These are phyloP conservation scores for Coemansia sp. DNA, from an alignment of 192 early-diverging fungal genomes.

Conservation along the genomic window DNA sequence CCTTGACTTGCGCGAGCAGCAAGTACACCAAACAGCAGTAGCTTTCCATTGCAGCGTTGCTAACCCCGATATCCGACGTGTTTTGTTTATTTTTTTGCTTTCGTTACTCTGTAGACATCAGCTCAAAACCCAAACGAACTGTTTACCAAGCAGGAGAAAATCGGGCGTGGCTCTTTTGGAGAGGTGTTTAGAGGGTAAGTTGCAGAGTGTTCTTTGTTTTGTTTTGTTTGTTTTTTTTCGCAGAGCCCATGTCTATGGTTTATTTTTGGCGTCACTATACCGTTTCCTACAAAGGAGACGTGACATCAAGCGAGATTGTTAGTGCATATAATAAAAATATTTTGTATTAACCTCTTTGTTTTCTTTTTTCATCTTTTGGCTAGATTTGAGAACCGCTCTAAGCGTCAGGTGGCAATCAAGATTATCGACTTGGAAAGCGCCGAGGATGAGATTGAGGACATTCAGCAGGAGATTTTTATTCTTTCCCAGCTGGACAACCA, in stretches of 20 bases:
- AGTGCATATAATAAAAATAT: background rate
- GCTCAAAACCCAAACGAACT: slow-evolving; percentile 56
- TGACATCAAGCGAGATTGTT: background rate
- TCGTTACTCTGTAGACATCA: slow-evolving; percentile 26
- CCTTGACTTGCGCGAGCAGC: too few relatives aligned
- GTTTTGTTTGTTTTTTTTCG: background rate
- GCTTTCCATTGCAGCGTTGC: background rate
- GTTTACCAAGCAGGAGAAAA: slow-evolving; percentile 56
- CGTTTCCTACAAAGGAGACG: background rate
- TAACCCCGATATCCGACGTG: background rate
- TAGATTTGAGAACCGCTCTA: slow-evolving; percentile 54
- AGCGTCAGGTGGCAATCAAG: slow-evolving; percentile 88
- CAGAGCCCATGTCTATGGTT: background rate
- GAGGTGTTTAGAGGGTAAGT: slow-evolving; percentile 81
- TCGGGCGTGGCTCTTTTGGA: slow-evolving; percentile 72
- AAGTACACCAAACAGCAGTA: background rate
- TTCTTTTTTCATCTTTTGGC: background rate
- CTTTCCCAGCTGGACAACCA: slow-evolving; percentile 89
- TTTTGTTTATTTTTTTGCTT: slow-evolving; percentile 6
- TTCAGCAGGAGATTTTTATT: slow-evolving; percentile 96
- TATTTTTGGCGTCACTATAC: slow-evolving; percentile 13
- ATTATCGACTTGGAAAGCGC: slow-evolving; percentile 95
- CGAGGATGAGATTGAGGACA: slow-evolving; percentile 99
- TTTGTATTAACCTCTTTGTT: background rate
- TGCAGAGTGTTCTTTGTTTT: background rate